phyloP scores from a whole-genome alignment of 2,329 filamentous ascomycete genomes.

The Thermothelomyces thermophilus region DNA sequence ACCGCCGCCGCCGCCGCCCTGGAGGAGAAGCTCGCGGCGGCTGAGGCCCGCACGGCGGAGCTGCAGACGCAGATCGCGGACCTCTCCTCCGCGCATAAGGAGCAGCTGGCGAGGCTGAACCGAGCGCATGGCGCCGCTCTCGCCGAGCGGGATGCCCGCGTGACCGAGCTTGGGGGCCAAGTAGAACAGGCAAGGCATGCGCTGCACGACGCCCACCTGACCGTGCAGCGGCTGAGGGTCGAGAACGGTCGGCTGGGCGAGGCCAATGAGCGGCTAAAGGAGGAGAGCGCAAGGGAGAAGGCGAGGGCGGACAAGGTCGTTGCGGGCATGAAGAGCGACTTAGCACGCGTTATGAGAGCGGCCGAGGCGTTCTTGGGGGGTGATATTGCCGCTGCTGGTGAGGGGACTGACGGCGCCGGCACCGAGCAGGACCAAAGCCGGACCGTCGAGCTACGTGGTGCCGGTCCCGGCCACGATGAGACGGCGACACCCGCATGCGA shows the following conservation, averaged over 20 bases:
- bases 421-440: neutral
- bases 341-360: constrained; percentile 42
- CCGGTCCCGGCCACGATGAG: constrained; percentile 16
- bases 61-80: constrained; percentile 36
- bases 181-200: constrained; percentile 41
- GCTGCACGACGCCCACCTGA: constrained; percentile 42
- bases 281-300: constrained; percentile 40
- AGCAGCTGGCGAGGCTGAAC: constrained; percentile 31
- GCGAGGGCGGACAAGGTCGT: constrained; percentile 39
- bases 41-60: constrained; percentile 33
- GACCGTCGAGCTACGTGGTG: constrained; percentile 1
- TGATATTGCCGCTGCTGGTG: neutral
- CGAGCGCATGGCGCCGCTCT: constrained; percentile 41
- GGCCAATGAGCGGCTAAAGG: constrained; percentile 34
- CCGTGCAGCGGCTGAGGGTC: constrained; percentile 38
- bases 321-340: constrained; percentile 45
- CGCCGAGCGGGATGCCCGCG: constrained; percentile 44
- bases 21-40: constrained; percentile 36
- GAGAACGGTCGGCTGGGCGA: constrained; percentile 38
- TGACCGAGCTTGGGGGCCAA: constrained; percentile 43
- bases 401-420: neutral
- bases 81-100: constrained; percentile 29
- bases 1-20: constrained; percentile 30
- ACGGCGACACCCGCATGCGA: neutral
- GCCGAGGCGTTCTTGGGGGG: constrained; percentile 38